Evolutionary conservation across 148 eudicot species (phyloP), one percentile per base, ranked within the genome.

Genomic region (Fagopyrum esculentum): DNA sequence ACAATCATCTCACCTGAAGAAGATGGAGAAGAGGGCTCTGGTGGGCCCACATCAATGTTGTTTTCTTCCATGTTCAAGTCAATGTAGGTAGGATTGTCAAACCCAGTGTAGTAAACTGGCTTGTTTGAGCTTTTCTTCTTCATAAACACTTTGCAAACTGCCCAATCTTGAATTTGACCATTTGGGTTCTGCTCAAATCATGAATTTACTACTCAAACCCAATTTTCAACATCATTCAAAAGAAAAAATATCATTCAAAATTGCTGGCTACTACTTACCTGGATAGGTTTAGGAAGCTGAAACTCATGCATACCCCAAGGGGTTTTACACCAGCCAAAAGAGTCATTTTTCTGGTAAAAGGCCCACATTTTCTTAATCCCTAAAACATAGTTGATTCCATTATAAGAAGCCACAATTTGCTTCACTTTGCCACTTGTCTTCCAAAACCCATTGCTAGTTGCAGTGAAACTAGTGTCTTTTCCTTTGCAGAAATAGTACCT

Each of bases 221-320:
- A 22, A 22, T 22, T 22, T 22, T 22, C 26, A 22, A 22, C 26
- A 22, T 22, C 26, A 22, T 22, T 22, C 26, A 22, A 22, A 22
- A 22, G 26, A 22, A 22, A 76, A 35, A 74, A 47, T 1, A 5
- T 46, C 49, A 46, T 5, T 1, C 9, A 46, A 46, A 5, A 8
- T 5, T 46, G 49, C 49, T 46, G 9, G 49, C 9, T 46, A 8
- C 49, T 46, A 46, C 9, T 46, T 46, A 46, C 49, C 49, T 46
- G 49, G 69, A 22, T 45, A 49, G 77, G 73, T 30, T 75, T 75
- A 26, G 75, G 26, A 51, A 85, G 83, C 56, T 76, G 77, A 73
- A 73, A 86, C 73, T 86, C 77, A 49, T 80, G 85, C 88, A 88
- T 72, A 74, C 81, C 35, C 94, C 91, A 90, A 5, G 51, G 61